These are phyloP conservation scores for Musa acuminata DNA, from an alignment of 176 grass and related monocot species.

Conservation along the genomic window DNA sequence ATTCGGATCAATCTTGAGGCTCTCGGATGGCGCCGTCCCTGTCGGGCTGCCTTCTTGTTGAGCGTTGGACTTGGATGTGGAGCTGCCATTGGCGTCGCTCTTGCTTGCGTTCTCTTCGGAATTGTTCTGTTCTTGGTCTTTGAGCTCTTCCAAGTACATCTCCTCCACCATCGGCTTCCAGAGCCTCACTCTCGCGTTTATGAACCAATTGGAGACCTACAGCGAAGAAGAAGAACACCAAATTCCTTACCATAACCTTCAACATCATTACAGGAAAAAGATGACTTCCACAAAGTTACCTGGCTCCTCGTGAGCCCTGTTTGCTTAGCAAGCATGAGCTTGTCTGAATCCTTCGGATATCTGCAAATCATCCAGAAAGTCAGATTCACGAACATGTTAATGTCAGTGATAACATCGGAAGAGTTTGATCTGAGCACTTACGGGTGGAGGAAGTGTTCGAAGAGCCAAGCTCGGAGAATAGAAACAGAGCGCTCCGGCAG, in stretches of 20 bases:
- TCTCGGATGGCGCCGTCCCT: constrained; percentile 7
- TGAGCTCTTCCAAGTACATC: constrained; percentile 92
- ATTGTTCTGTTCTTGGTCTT: constrained; percentile 41
- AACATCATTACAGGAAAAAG: not conserved
- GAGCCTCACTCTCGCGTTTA: constrained; percentile 84
- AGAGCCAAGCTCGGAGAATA: constrained; percentile 89
- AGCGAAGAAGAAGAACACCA: not conserved
- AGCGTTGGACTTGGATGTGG: not conserved
- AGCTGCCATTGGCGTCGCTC: constrained; percentile 4
- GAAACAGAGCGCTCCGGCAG: constrained; percentile 86
- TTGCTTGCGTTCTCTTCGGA: constrained; percentile 38
- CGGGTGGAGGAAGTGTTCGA: constrained; percentile 98
- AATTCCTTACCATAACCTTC: not conserved
- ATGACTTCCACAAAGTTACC: constrained; percentile 18
- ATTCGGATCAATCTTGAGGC: not conserved
- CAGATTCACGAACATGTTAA: not conserved
- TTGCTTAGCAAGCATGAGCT: constrained; percentile 93
- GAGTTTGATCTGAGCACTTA: constrained; percentile 22
- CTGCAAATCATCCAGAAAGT: constrained; percentile 22
- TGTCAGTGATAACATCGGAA: not conserved
- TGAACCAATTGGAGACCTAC: constrained; percentile 97
- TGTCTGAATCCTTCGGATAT: constrained; percentile 96
- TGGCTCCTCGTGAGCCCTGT: constrained; percentile 91
- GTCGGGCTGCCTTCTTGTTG: too few relatives aligned
- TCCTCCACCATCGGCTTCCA: constrained; percentile 99